Evolutionary conservation across 2,329 filamentous ascomycete species (phyloP), one percentile per base, ranked within the genome.

Genomic region (Epichloe scottii): DNA sequence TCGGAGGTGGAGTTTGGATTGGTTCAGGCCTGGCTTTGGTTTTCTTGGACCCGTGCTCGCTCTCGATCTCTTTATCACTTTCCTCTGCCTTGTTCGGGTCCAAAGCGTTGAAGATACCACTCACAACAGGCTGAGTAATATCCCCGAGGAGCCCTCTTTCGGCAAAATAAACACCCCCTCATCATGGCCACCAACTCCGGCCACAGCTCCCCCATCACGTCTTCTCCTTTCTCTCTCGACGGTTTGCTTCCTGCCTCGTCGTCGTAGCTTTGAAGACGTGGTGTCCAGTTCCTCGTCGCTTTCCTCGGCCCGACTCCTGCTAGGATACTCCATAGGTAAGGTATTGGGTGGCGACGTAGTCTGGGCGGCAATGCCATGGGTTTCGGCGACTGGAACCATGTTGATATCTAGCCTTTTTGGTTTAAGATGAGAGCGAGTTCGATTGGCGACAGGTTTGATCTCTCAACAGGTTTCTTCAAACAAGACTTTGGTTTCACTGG

Each of bases 281-380:
- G 14, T 6, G 7, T 34, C 35, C 35, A 17, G 34, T 19, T 30
- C 37, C 8, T 42, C 42, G 7, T 53, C 37, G 40, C 33, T n/a
- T 39, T 49, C 45, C 33, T 46, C 49, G 17, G 30, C 37, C 19
- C 37, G 45, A 37, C 46, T 43, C 35, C 48, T 43, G n/a, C 37
- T 51, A 14, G 46, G 45, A 38, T 48, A 43, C 8, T 53, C 49
- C 41, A 46, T 51, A 21, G 35, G 30, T 10, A 43, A 42, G 3
- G 21, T n/a, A 15, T 26, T 46, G 17, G 46, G 45, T 21, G 35
- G 19, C 14, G 34, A 41, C 8, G 35, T 26, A 39, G 15, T 40
- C 48, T 34, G 43, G 21, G 17, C 14, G 23, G n/a, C 38, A 11
- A 15, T 21, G 14, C 14, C 26, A 35, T 45, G 19, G 5, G 26